Percentiles rank a stretch among this genome's conserved stretches.
These are phyloP conservation scores for Psilocybe tampanensis DNA, from an alignment of 768 basidiomycete genomes.

Conservation along the genomic window DNA sequence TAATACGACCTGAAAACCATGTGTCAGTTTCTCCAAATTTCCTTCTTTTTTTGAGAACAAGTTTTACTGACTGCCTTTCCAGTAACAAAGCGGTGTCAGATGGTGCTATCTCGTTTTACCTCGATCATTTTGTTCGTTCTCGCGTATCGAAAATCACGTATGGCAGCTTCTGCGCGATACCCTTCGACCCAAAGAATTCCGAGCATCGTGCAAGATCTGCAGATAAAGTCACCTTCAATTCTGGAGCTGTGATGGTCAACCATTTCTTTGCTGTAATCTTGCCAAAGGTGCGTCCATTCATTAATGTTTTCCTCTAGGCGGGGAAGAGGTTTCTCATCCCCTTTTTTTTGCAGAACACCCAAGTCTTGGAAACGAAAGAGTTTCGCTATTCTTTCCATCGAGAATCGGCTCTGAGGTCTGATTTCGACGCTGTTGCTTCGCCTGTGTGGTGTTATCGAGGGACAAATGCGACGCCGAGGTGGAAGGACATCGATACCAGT, in stretches of 20 bases:
- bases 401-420: slow-evolving; percentile 13
- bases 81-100: slow-evolving; percentile 49
- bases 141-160: slow-evolving; percentile 48
- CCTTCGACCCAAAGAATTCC: slow-evolving; percentile 25
- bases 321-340: slow-evolving; percentile 7
- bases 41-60: slow-evolving; percentile 46
- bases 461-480: slow-evolving; percentile 17
- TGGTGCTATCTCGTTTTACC: slow-evolving; percentile 38
- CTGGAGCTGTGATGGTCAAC: slow-evolving; percentile 33
- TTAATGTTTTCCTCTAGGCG: slow-evolving; percentile 22
- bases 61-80: slow-evolving; percentile 19
- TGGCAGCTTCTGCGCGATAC: slow-evolving; percentile 28
- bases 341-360: slow-evolving; percentile 36
- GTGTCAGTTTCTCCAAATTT: slow-evolving; percentile 18
- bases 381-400: slow-evolving; percentile 36
- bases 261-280: slow-evolving; percentile 28
- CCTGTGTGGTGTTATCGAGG: slow-evolving; percentile 27
- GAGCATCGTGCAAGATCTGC: slow-evolving; percentile 37
- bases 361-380: slow-evolving; percentile 45
- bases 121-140: no score
- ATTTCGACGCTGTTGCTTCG: slow-evolving; percentile 16
- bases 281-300: slow-evolving; percentile 5
- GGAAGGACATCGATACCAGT: slow-evolving; percentile 31
- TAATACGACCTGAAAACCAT: slow-evolving; percentile 25
- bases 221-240: slow-evolving; percentile 25